Conservation (phyloP, 805 yeast genomes). For the Suhomyces sp. region DNA sequence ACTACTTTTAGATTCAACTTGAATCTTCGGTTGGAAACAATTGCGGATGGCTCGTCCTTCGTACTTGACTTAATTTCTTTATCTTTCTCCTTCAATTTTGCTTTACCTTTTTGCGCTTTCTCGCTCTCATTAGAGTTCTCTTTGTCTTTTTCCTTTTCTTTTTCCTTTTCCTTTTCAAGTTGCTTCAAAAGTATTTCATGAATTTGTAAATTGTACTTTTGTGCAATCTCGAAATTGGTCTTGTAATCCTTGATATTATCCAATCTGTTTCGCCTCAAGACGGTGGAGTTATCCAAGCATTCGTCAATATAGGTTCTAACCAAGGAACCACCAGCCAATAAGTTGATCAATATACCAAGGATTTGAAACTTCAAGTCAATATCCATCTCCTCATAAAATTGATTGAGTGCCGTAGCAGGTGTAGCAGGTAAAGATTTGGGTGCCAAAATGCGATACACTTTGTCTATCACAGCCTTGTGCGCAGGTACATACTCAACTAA, state of each 20-base stretch:
- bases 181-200: conserved; percentile 16
- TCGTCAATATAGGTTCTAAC: conserved; percentile 67
- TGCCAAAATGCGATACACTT: conserved; percentile 54
- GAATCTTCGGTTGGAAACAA: conserved; percentile 7
- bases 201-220: conserved; percentile 26
- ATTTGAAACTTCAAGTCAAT: conserved; percentile 54
- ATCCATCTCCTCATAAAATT: conserved; percentile 55
- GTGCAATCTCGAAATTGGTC: conserved; percentile 50
- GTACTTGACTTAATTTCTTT: conserved; percentile 5
- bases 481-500: conserved; percentile 57
- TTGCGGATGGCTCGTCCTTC: not conserved
- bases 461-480: conserved; percentile 48
- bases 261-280: conserved; percentile 62
- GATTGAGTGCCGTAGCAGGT: conserved; percentile 46
- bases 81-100: not conserved
- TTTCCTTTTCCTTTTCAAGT: conserved; percentile 2
- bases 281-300: conserved; percentile 62
- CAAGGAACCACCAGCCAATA: conserved; percentile 56
- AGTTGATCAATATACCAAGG: conserved; percentile 61
- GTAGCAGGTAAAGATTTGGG: conserved; percentile 55
- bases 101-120: too few relatives aligned
- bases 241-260: conserved; percentile 66
- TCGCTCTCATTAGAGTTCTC: conserved; percentile 1
- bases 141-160: conserved; percentile 4
- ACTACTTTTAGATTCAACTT: conserved; percentile 14